Conservation (phyloP, 495 filamentous ascomycete species). For the Podospora pseudopauciseta region DNA sequence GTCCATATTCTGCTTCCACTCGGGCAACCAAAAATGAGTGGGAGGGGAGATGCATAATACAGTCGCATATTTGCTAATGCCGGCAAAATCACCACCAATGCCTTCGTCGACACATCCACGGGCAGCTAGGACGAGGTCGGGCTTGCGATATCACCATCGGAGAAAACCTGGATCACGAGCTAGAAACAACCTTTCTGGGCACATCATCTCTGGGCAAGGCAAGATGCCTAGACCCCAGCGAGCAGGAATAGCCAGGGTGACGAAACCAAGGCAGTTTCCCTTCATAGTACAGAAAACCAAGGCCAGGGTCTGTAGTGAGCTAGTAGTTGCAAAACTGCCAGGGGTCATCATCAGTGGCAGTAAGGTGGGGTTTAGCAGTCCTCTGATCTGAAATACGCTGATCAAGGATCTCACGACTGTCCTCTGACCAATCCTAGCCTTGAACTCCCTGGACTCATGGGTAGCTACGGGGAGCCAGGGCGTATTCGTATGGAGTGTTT, state of each 20-base stretch:
- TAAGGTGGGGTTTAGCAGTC: slow-evolving; percentile 19
- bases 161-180: slow-evolving; percentile 29
- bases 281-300: not conserved
- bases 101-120: slow-evolving; percentile 22
- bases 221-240: slow-evolving; percentile 13
- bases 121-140: not conserved
- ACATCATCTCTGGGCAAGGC: slow-evolving; percentile 16
- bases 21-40: slow-evolving; percentile 13
- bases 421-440: slow-evolving; percentile 17
- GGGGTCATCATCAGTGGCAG: slow-evolving; percentile 6
- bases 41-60: slow-evolving; percentile 32
- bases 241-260: slow-evolving; percentile 20
- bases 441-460: not conserved
- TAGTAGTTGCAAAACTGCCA: slow-evolving; percentile 12
- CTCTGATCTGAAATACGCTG: slow-evolving; percentile 12
- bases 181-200: slow-evolving; percentile 19
- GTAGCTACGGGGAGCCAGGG: not conserved
- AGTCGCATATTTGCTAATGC: slow-evolving; percentile 38
- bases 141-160: not conserved
- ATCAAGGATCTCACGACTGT: slow-evolving; percentile 16
- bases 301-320: slow-evolving; percentile 2
- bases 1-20: slow-evolving; percentile 9
- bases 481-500: slow-evolving; percentile 10
- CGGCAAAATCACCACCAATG: slow-evolving; percentile 37
- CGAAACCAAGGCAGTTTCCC: slow-evolving; percentile 19